Evolutionary conservation across 75 land plant genomes (phyloP).

Genomic region (Cupressus sempervirens): DNA sequence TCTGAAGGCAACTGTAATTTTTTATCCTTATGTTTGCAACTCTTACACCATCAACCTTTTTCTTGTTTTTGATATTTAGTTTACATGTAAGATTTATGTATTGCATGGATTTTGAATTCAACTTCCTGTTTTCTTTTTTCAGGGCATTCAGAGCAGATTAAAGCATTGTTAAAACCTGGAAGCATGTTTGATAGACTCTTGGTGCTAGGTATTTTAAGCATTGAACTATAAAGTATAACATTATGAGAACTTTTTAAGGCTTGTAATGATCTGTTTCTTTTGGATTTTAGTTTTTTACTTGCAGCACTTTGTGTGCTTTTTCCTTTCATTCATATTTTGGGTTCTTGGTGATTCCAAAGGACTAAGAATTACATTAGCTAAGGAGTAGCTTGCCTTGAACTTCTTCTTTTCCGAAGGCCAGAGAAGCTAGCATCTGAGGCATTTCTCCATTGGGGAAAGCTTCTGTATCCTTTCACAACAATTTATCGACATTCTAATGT

Average conservation of each 20-base stretch:
- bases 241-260: background rate
- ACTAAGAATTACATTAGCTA: background rate
- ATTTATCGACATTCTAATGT: background rate
- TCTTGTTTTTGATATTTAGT: background rate
- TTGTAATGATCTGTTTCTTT: background rate
- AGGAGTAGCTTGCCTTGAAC: background rate
- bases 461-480: background rate
- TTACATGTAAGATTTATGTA: slow-evolving; percentile 2
- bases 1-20: background rate
- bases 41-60: background rate
- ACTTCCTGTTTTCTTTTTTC: slow-evolving; percentile 7
- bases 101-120: background rate
- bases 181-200: slow-evolving; percentile 63
- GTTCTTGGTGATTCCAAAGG: background rate
- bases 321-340: background rate
- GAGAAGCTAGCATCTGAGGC: background rate
- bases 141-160: slow-evolving; percentile 63
- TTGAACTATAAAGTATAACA: background rate
- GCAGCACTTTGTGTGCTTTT: background rate
- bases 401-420: background rate
- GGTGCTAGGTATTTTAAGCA: slow-evolving; percentile 59
- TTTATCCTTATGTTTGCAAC: background rate
- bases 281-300: background rate
- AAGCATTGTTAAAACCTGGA: slow-evolving; percentile 63
- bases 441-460: background rate